phyloP scores from a whole-genome alignment of 2,329 filamentous ascomycete genomes.

The Lasiodiplodia gonubiensis region DNA sequence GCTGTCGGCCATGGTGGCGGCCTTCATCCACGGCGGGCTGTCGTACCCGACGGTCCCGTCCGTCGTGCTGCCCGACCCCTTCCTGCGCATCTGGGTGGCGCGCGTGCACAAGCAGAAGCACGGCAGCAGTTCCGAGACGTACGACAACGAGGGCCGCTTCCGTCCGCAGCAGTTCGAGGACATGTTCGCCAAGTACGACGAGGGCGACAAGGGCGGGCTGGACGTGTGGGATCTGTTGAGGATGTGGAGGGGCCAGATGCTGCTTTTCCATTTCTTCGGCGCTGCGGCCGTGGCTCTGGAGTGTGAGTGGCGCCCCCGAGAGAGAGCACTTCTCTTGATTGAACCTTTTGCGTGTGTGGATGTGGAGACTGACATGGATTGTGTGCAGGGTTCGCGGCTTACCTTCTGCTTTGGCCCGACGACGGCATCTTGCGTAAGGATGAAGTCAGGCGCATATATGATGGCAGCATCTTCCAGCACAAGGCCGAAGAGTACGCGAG shows the following conservation, averaged over 20 bases:
- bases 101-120: slow-evolving; percentile 53
- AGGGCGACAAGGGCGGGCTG: slow-evolving; percentile 46
- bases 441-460: slow-evolving; percentile 59
- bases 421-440: slow-evolving; percentile 64
- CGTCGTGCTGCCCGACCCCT: slow-evolving; percentile 52
- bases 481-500: slow-evolving; percentile 22
- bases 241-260: slow-evolving; percentile 51
- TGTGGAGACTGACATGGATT: neutral
- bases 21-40: slow-evolving; percentile 58
- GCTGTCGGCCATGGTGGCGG: slow-evolving; percentile 51
- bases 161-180: slow-evolving; percentile 56
- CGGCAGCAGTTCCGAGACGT: slow-evolving; percentile 51
- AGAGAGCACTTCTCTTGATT: too few species aligned
- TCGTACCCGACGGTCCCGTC: slow-evolving; percentile 54
- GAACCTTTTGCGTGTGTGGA: too few species aligned
- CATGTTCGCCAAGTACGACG: slow-evolving; percentile 54
- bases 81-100: slow-evolving; percentile 49
- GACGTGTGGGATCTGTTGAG: slow-evolving; percentile 47
- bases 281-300: slow-evolving; percentile 54
- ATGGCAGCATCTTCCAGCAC: slow-evolving; percentile 58
- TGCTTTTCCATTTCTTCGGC: slow-evolving; percentile 53
- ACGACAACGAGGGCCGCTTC: slow-evolving; percentile 54
- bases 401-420: slow-evolving; percentile 60
- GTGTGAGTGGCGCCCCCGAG: slow-evolving; percentile 39
- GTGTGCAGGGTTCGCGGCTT: slow-evolving; percentile 54